Evolutionary conservation across 2,329 filamentous ascomycete genomes (phyloP).

Genomic region (Coniochaeta ligniaria): DNA sequence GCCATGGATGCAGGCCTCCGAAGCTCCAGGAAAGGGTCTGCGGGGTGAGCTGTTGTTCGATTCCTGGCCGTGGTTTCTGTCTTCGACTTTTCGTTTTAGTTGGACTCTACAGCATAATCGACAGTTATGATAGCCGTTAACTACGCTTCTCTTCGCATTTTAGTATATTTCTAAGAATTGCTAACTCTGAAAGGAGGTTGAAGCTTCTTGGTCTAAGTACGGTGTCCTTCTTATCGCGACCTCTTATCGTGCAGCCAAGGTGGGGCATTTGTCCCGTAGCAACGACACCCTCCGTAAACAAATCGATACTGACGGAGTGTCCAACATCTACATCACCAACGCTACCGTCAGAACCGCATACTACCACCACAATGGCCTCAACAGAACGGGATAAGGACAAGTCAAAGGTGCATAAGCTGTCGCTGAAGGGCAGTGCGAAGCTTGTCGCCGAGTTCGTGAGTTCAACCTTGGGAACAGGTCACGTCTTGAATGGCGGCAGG

Average conservation of each 20-base stretch:
- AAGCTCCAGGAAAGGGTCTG: too few species aligned
- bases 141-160: too few species aligned
- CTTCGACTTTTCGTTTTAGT: too few species aligned
- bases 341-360: background rate
- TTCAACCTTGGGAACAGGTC: conserved; percentile 12
- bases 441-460: conserved; percentile 91
- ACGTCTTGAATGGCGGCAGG: background rate
- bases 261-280: background rate
- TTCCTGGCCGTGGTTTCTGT: too few species aligned
- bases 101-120: too few species aligned
- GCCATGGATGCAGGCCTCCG: too few species aligned
- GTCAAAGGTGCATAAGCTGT: conserved; percentile 91
- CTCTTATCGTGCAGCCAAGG: background rate
- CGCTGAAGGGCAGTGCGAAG: conserved; percentile 76
- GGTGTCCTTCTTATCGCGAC: background rate
- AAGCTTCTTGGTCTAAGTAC: too few species aligned
- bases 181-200: too few species aligned
- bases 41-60: too few species aligned
- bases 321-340: background rate
- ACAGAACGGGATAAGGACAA: conserved; percentile 35
- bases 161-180: too few species aligned
- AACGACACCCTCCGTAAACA: background rate
- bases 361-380: conserved; percentile 1
- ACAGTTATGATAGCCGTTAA: too few species aligned
- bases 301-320: background rate